These are phyloP conservation scores for Aspergillus flavus DNA, from an alignment of 2,329 filamentous ascomycete genomes.

Conservation along the genomic window DNA sequence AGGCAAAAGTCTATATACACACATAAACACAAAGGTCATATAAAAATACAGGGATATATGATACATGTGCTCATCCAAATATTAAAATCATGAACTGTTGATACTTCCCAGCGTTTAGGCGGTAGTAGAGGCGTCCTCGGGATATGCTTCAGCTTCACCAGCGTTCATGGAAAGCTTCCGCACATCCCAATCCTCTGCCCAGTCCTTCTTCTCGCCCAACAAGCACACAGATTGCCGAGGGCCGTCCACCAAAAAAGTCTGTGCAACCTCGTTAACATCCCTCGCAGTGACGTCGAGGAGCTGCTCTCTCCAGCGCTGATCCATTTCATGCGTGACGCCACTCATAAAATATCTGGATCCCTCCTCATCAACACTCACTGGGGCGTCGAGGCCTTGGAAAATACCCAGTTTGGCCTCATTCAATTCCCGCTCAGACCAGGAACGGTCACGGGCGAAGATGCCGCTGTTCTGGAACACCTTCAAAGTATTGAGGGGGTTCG, in stretches of 20 bases:
- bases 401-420: constrained; percentile 96
- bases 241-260: constrained; percentile 75
- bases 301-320: constrained; percentile 78
- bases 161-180: constrained; percentile 69
- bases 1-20: constrained; percentile 27
- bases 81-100: not conserved
- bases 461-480: constrained; percentile 83
- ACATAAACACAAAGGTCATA: constrained; percentile 5
- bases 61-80: constrained; percentile 1
- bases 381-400: constrained; percentile 90
- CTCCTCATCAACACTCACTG: constrained; percentile 81
- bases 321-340: constrained; percentile 86
- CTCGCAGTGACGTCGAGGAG: constrained; percentile 82
- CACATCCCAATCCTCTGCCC: constrained; percentile 76
- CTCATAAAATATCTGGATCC: constrained; percentile 84
- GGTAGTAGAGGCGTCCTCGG: constrained; percentile 25
- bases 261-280: constrained; percentile 78
- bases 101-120: constrained; percentile 19
- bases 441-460: constrained; percentile 76
- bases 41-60: constrained; percentile 15
- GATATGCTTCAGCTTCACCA: constrained; percentile 45
- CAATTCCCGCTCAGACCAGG: constrained; percentile 81
- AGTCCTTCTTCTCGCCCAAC: constrained; percentile 80
- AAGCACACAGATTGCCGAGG: constrained; percentile 67
- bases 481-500: constrained; percentile 87